A percentile compares a stretch with the other conserved stretches of the same genome.
These are phyloP conservation scores for Rhododendron kiyosumense DNA, from an alignment of 148 eudicot species.

Conservation along the genomic window DNA sequence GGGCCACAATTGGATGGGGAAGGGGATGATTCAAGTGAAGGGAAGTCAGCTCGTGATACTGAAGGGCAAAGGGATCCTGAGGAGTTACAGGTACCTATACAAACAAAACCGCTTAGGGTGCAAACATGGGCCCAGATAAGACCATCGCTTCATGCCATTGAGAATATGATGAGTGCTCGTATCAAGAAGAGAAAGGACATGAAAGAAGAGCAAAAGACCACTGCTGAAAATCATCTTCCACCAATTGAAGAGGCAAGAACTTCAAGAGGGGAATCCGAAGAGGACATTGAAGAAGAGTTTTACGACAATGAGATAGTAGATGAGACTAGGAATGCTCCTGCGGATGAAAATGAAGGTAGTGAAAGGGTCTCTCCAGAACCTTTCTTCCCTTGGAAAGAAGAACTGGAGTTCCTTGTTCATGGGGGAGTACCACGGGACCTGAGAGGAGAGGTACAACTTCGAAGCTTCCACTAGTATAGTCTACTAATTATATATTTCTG, in stretches of 20 bases:
- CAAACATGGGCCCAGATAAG: conserved; percentile 60
- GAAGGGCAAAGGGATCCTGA: conserved; percentile 26
- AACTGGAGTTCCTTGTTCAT: conserved; percentile 80
- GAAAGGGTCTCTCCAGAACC: conserved; percentile 22
- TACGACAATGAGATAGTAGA: conserved; percentile 24
- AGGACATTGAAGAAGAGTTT: conserved; percentile 28
- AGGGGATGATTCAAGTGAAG: conserved; percentile 40
- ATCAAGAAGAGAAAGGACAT: conserved; percentile 33
- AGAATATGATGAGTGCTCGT: conserved; percentile 51
- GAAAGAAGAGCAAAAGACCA: conserved; percentile 18
- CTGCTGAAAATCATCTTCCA: conserved; percentile 25
- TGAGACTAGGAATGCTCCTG: conserved; percentile 21
- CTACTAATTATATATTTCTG: background rate
- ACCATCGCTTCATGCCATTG: conserved; percentile 49
- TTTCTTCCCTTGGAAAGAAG: conserved; percentile 60
- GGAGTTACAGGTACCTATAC: conserved; percentile 24
- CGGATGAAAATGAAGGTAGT: conserved; percentile 15
- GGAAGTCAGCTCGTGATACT: conserved; percentile 23
- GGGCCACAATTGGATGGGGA: conserved; percentile 19
- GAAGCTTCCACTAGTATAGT: background rate
- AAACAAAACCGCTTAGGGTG: conserved; percentile 31
- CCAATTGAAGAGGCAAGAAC: conserved; percentile 29
- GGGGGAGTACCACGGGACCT: conserved; percentile 90
- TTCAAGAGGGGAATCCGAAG: conserved; percentile 25
- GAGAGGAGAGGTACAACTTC: conserved; percentile 74